Percentiles rank a stretch among this genome's conserved stretches.
Conservation (phyloP, 352 stramenopile genomes). For the Globisporangium perplexum region DNA sequence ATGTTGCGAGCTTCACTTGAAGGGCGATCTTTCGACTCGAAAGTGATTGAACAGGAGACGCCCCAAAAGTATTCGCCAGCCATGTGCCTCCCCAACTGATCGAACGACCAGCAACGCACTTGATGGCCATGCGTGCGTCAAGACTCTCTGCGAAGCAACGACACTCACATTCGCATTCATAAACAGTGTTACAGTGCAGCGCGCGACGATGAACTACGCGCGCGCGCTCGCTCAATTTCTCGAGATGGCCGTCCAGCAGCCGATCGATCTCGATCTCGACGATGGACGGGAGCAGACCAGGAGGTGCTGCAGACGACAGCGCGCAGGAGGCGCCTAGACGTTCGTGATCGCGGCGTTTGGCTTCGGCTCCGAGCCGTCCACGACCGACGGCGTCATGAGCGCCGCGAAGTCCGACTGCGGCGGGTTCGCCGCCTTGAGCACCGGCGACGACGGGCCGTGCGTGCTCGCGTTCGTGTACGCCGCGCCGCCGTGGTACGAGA, state of each 20-base stretch:
- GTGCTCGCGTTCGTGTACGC: constrained; percentile 52
- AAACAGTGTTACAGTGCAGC: not conserved
- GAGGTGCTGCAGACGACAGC: not conserved
- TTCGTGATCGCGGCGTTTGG: constrained; percentile 9
- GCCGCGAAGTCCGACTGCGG: constrained; percentile 21
- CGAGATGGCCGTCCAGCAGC: too few species aligned
- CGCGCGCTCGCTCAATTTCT: not conserved
- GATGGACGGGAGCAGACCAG: not conserved
- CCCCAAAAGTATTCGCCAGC: not conserved
- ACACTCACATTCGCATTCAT: not conserved
- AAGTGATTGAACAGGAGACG: not conserved
- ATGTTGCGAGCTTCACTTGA: too few species aligned
- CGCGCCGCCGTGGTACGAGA: constrained; percentile 68
- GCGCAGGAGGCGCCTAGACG: constrained; percentile 8
- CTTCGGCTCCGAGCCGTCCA: constrained; percentile 6
- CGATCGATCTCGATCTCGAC: not conserved
- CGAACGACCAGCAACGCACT: too few species aligned
- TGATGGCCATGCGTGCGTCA: too few species aligned
- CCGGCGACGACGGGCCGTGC: constrained; percentile 20
- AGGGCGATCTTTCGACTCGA: not conserved
- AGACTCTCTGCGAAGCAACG: too few species aligned
- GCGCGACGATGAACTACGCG: not conserved
- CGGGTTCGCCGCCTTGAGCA: constrained; percentile 29
- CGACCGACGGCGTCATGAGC: constrained; percentile 24
- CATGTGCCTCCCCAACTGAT: too few species aligned